Evolutionary conservation across 2,329 filamentous ascomycete species (phyloP).

Genomic region (Alternaria rosae): DNA sequence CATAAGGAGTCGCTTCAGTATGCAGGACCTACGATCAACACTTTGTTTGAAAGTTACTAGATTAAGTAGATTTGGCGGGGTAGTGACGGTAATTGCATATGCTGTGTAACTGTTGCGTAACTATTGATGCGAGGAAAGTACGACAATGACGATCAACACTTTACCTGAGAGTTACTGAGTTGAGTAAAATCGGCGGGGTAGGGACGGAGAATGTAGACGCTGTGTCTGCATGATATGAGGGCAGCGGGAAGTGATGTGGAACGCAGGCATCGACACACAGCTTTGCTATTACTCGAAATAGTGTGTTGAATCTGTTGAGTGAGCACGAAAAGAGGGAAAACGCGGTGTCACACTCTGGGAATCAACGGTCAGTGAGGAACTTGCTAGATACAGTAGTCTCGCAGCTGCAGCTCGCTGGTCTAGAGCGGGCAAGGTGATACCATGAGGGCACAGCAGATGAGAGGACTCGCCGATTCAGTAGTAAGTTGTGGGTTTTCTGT

Average conservation of each 20-base stretch:
- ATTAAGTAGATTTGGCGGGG: not conserved
- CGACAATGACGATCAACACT: not conserved
- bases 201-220: no score
- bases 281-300: not conserved
- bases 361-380: not conserved
- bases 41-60: not conserved
- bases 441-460: not conserved
- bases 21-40: not conserved
- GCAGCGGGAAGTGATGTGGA: no score
- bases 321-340: not conserved
- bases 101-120: not conserved
- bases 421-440: not conserved
- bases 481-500: no score
- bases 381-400: not conserved
- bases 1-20: no score
- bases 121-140: not conserved
- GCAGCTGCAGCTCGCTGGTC: not conserved
- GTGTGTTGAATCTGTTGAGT: not conserved
- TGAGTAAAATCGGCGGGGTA: not conserved
- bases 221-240: no score
- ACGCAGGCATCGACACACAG: not conserved
- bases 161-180: not conserved
- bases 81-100: not conserved
- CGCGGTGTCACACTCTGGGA: not conserved
- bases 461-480: no score